A percentile compares a stretch with the other conserved stretches of the same genome.
Evolutionary conservation across 352 stramenopile species (phyloP).

Genomic region (Phytophthora agathidicida): DNA sequence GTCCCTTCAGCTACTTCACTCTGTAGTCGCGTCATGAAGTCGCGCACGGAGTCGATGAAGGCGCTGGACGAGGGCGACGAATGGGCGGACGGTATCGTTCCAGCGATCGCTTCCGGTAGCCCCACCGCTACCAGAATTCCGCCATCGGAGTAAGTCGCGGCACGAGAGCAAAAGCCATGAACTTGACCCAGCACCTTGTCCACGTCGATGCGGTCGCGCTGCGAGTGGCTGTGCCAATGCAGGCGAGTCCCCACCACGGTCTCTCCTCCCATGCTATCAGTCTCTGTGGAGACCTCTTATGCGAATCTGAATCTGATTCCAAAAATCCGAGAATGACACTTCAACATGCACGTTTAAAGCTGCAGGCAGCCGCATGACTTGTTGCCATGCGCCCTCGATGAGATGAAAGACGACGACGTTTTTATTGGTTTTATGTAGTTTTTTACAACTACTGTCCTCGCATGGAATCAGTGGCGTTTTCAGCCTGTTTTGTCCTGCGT

Average conservation of each 20-base stretch:
- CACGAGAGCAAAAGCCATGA: constrained; percentile 52
- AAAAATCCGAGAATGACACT: constrained; percentile 19
- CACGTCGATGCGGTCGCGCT: constrained; percentile 46
- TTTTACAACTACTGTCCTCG: too few species aligned
- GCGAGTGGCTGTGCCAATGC: constrained; percentile 76
- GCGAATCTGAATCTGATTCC: constrained; percentile 10
- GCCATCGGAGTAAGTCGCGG: constrained; percentile 50
- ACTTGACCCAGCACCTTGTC: constrained; percentile 55
- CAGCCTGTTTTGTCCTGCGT: too few species aligned
- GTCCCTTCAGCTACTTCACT: constrained; percentile 16
- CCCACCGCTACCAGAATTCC: constrained; percentile 67
- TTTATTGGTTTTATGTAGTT: too few species aligned
- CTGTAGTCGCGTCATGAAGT: constrained; percentile 48
- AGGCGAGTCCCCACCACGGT: constrained; percentile 64
- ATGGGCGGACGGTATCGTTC: constrained; percentile 3
- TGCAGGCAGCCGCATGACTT: too few species aligned
- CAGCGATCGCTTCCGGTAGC: constrained; percentile 21
- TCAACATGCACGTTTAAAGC: constrained; percentile 5
- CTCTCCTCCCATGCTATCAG: constrained; percentile 20
- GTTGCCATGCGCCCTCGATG: too few species aligned
- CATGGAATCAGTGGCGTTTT: too few species aligned
- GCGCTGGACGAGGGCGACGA: constrained; percentile 13
- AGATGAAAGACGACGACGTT: neutral
- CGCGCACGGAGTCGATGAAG: constrained; percentile 50
- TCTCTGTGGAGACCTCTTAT: neutral